phyloP scores from a whole-genome alignment of 768 basidiomycete genomes.

The Termitomyces sp. region DNA sequence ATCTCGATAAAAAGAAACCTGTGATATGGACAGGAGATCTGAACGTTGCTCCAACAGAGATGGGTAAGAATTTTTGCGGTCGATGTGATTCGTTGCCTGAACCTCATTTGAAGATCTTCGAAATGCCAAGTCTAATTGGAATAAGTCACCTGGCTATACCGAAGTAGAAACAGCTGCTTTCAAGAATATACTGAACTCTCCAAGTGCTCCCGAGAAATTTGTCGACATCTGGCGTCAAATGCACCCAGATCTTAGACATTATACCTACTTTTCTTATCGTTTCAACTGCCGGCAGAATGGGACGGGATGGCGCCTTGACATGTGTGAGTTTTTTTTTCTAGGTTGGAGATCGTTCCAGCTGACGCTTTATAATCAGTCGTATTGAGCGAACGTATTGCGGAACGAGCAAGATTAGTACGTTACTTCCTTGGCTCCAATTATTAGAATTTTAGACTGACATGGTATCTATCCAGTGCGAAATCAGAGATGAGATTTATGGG shows the following conservation, averaged over 20 bases:
- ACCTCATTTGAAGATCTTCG: constrained; percentile 50
- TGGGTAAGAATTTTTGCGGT: constrained; percentile 39
- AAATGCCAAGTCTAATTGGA: constrained; percentile 77
- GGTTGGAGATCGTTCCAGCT: neutral
- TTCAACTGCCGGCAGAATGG: constrained; percentile 80
- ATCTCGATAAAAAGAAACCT: constrained; percentile 74
- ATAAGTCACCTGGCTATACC: constrained; percentile 85
- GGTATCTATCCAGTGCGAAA: constrained; percentile 59
- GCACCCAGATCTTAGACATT: constrained; percentile 69
- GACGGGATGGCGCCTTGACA: constrained; percentile 86
- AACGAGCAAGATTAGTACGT: constrained; percentile 58
- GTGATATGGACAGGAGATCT: constrained; percentile 89
- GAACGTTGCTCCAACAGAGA: constrained; percentile 80
- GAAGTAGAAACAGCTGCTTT: constrained; percentile 79
- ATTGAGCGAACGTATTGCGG: constrained; percentile 64
- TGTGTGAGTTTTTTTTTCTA: constrained; percentile 49
- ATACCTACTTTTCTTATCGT: constrained; percentile 83
- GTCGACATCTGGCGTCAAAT: constrained; percentile 78
- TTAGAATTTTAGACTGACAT: neutral
- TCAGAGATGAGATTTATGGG: constrained; percentile 81
- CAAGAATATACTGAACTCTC: constrained; percentile 60
- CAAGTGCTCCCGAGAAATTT: constrained; percentile 45
- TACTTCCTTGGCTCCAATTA: neutral
- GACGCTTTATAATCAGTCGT: constrained; percentile 50
- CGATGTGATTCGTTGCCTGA: neutral